A percentile compares a stretch with the other conserved stretches of the same genome.
phyloP scores from a whole-genome alignment of 257 asterid genomes.

The Hygrophila difformis region DNA sequence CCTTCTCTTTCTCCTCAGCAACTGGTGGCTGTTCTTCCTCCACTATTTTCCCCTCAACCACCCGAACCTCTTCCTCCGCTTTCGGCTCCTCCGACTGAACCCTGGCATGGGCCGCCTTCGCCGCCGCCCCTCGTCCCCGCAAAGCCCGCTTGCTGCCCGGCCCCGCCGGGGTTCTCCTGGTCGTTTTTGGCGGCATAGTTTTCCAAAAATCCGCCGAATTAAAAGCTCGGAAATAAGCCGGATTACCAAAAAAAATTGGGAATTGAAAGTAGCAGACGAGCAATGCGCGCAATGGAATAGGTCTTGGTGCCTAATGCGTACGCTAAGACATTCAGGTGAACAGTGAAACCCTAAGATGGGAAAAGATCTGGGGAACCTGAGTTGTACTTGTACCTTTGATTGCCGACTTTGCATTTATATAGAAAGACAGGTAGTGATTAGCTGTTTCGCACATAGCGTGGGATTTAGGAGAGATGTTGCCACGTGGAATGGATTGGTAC shows the following conservation, averaged over 20 bases:
- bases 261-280: neutral
- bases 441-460: too few species aligned
- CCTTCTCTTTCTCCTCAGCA: conserved; percentile 27
- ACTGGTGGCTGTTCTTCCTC: conserved; percentile 22
- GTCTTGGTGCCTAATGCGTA: neutral
- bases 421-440: too few species aligned
- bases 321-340: too few species aligned
- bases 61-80: conserved; percentile 27
- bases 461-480: too few species aligned
- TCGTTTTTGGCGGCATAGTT: conserved; percentile 65
- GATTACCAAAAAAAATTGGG: neutral
- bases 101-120: conserved; percentile 20
- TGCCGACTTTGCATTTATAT: too few species aligned
- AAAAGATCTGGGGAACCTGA: too few species aligned
- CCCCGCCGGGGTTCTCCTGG: conserved; percentile 63
- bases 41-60: conserved; percentile 11
- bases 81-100: conserved; percentile 23
- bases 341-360: conserved; percentile 21
- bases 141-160: conserved; percentile 61
- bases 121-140: conserved; percentile 35
- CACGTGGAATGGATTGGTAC: too few species aligned
- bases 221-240: neutral
- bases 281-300: neutral
- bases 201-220: conserved; percentile 3
- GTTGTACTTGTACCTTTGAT: too few species aligned